A percentile compares a stretch with the other conserved stretches of the same genome.
Evolutionary conservation across 768 basidiomycete species (phyloP).

Genomic region (Suillus tomentosus): DNA sequence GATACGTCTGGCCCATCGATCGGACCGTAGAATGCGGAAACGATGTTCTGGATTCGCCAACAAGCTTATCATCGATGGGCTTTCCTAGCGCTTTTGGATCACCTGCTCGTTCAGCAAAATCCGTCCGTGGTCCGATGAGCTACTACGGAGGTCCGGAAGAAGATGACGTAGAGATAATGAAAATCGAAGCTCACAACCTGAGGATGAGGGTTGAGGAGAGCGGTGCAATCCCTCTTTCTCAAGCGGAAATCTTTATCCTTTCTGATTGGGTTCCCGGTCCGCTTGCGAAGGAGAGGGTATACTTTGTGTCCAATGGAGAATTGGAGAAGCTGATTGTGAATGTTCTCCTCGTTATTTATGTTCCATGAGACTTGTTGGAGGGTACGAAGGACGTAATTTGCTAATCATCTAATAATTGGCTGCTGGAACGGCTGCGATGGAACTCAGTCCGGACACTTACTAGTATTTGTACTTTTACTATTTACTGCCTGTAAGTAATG

Average conservation of each 20-base stretch:
- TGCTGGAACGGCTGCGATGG: slow-evolving; percentile 3
- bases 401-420: slow-evolving; percentile 8
- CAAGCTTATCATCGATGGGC: slow-evolving; percentile 23
- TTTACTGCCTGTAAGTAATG: slow-evolving; percentile 8
- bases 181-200: slow-evolving; percentile 39
- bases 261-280: slow-evolving; percentile 51
- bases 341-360: slow-evolving; percentile 68
- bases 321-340: slow-evolving; percentile 78
- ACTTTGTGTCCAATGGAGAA: slow-evolving; percentile 65
- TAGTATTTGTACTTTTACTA: slow-evolving; percentile 6
- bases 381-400: not conserved
- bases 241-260: slow-evolving; percentile 62
- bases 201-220: slow-evolving; percentile 62
- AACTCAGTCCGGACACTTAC: not conserved
- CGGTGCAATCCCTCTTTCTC: slow-evolving; percentile 63
- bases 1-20: slow-evolving; percentile 79
- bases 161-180: slow-evolving; percentile 35
- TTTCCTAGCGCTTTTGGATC: slow-evolving; percentile 27
- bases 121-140: slow-evolving; percentile 50
- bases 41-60: slow-evolving; percentile 40
- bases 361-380: slow-evolving; percentile 46
- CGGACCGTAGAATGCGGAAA: slow-evolving; percentile 63
- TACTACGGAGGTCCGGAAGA: slow-evolving; percentile 43
- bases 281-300: slow-evolving; percentile 67
- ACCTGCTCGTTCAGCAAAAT: slow-evolving; percentile 26